A percentile compares a stretch with the other conserved stretches of the same genome.
Conservation (phyloP, 768 basidiomycete genomes). For the Suillus tomentosus region DNA sequence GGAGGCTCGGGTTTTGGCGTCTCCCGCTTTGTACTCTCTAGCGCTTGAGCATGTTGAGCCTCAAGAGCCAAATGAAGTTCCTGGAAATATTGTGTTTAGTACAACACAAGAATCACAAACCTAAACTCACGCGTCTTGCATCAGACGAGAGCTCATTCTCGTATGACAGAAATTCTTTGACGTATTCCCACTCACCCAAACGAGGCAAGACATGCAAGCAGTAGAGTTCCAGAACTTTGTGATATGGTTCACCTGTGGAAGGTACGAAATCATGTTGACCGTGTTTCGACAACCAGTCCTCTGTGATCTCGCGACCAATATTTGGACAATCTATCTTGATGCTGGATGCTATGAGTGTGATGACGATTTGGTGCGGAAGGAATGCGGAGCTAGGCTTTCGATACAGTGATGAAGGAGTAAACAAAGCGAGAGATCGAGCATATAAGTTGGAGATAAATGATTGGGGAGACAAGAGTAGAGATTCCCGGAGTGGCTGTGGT, state of each 20-base stretch:
- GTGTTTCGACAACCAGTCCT: conserved; percentile 76
- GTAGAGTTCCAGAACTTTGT: conserved; percentile 76
- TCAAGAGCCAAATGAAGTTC: conserved; percentile 37
- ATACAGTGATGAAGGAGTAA: conserved; percentile 51
- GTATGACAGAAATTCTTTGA: conserved; percentile 71
- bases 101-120: neutral
- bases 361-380: conserved; percentile 69
- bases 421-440: conserved; percentile 65
- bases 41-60: conserved; percentile 41
- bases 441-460: conserved; percentile 58
- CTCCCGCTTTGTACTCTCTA: conserved; percentile 1
- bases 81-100: conserved; percentile 19
- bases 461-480: conserved; percentile 59
- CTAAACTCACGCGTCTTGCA: conserved; percentile 51
- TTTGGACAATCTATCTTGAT: conserved; percentile 65
- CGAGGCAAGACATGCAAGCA: conserved; percentile 72
- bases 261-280: conserved; percentile 37
- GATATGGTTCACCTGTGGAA: conserved; percentile 57
- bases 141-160: conserved; percentile 61
- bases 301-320: conserved; percentile 64
- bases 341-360: conserved; percentile 70
- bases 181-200: conserved; percentile 80
- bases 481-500: conserved; percentile 53
- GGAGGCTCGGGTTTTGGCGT: conserved; percentile 18
- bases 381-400: conserved; percentile 50